Conservation (phyloP, 257 asterid species). For the Misopates orontium region DNA sequence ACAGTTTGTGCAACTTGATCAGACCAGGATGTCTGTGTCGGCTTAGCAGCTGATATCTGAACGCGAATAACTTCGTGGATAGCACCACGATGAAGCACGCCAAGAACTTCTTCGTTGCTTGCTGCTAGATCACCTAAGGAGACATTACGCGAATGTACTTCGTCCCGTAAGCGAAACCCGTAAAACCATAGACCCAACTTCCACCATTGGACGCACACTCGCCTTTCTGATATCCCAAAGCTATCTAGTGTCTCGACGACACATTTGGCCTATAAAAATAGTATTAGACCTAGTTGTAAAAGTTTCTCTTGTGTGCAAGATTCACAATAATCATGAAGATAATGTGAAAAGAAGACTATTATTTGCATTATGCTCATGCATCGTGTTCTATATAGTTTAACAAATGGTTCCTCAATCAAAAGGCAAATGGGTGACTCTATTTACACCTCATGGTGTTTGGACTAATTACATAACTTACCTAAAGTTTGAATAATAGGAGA, state of each 20-base stretch:
- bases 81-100: constrained; percentile 80
- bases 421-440: too few relatives aligned
- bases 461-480: too few relatives aligned
- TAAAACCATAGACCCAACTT: constrained; percentile 81
- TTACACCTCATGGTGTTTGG: too few relatives aligned
- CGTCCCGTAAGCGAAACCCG: constrained; percentile 74
- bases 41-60: constrained; percentile 58
- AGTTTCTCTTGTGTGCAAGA: too few relatives aligned
- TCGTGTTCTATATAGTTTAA: too few relatives aligned
- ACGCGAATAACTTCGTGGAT: constrained; percentile 80
- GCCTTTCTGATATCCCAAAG: constrained; percentile 55
- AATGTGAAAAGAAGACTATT: too few relatives aligned
- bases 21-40: constrained; percentile 52
- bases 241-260: constrained; percentile 47
- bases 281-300: neutral
- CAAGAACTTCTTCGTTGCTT: constrained; percentile 51
- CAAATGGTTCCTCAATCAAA: too few relatives aligned
- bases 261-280: constrained; percentile 41
- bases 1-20: constrained; percentile 38
- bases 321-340: too few relatives aligned
- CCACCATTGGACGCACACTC: constrained; percentile 84
- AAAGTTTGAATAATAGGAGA: too few relatives aligned
- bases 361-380: too few relatives aligned
- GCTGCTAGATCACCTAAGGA: constrained; percentile 51
- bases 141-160: constrained; percentile 46